A percentile compares a stretch with the other conserved stretches of the same genome.
These are phyloP conservation scores for Rhodotorula toruloides DNA, from an alignment of 768 basidiomycete species.

Conservation along the genomic window DNA sequence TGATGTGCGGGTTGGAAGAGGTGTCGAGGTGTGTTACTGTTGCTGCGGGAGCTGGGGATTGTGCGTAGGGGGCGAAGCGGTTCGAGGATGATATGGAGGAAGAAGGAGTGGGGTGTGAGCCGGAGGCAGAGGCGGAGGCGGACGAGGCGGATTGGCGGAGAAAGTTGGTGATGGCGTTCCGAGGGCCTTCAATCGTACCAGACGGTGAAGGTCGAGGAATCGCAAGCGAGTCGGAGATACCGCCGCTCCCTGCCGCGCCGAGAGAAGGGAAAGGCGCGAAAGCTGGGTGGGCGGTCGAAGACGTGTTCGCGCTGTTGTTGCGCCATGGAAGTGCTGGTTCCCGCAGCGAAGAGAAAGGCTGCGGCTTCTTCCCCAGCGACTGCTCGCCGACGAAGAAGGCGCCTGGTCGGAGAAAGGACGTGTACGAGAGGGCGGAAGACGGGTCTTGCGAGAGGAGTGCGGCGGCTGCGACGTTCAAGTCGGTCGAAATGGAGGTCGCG, in stretches of 20 bases:
- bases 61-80: too few species aligned
- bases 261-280: slow-evolving; percentile 11
- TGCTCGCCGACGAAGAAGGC: slow-evolving; percentile 31
- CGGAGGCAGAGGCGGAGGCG: not conserved
- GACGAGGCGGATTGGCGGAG: slow-evolving; percentile 17
- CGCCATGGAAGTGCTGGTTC: too few species aligned
- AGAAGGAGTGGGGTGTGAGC: not conserved
- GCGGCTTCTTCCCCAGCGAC: too few species aligned
- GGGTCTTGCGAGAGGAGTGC: slow-evolving; percentile 2
- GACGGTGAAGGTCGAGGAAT: not conserved
- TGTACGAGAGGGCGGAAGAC: slow-evolving; percentile 18
- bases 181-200: not conserved
- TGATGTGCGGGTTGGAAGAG: too few species aligned
- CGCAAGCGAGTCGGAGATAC: not conserved
- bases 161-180: too few species aligned
- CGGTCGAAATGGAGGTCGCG: too few species aligned
- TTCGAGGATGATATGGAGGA: too few species aligned
- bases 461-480: too few species aligned
- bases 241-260: not conserved
- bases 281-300: slow-evolving; percentile 3
- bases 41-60: too few species aligned
- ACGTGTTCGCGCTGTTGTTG: too few species aligned
- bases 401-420: slow-evolving; percentile 35
- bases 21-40: too few species aligned
- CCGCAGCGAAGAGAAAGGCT: too few species aligned